Conservation (phyloP, 768 basidiomycete genomes). For the Auriscalpium vulgare region DNA sequence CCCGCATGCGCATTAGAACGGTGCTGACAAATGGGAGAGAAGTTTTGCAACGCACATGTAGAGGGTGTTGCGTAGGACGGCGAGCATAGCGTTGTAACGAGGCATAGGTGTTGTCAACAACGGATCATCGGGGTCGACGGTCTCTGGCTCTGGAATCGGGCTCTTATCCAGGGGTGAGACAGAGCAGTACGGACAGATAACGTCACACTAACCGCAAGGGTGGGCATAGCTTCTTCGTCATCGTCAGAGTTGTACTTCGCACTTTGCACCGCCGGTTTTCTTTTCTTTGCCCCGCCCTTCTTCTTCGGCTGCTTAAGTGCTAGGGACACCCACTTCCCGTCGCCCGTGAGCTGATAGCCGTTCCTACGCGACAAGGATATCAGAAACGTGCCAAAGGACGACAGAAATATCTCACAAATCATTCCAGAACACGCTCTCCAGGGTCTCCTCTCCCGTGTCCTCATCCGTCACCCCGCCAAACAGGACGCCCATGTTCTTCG, state of each 20-base stretch:
- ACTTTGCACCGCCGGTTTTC: conserved; percentile 14
- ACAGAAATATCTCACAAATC: conserved; percentile 50
- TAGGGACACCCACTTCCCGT: conserved; percentile 75
- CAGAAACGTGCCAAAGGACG: not conserved
- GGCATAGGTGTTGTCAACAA: conserved; percentile 53
- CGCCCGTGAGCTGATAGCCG: conserved; percentile 67
- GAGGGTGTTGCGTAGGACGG: conserved; percentile 74
- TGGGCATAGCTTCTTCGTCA: conserved; percentile 19
- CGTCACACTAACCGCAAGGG: conserved; percentile 8
- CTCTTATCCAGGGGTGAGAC: not conserved
- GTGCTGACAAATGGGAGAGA: too few relatives aligned
- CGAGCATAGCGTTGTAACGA: conserved; percentile 85
- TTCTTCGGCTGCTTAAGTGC: conserved; percentile 59
- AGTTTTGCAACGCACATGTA: conserved; percentile 55
- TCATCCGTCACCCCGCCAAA: conserved; percentile 90
- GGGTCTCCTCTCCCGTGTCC: conserved; percentile 73
- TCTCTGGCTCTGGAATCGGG: conserved; percentile 23
- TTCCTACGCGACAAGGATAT: conserved; percentile 35
- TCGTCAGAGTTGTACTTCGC: conserved; percentile 5
- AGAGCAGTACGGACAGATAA: not conserved
- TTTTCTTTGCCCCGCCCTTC: conserved; percentile 32
- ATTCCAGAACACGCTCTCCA: conserved; percentile 84
- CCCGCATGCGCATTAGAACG: too few relatives aligned
- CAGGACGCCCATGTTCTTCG: conserved; percentile 62
- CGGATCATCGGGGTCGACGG: conserved; percentile 55